Percentiles rank a stretch among this genome's conserved stretches.
phyloP scores from a whole-genome alignment of 139 green algal genomes.

The Limnomonas spitsbergensis region DNA sequence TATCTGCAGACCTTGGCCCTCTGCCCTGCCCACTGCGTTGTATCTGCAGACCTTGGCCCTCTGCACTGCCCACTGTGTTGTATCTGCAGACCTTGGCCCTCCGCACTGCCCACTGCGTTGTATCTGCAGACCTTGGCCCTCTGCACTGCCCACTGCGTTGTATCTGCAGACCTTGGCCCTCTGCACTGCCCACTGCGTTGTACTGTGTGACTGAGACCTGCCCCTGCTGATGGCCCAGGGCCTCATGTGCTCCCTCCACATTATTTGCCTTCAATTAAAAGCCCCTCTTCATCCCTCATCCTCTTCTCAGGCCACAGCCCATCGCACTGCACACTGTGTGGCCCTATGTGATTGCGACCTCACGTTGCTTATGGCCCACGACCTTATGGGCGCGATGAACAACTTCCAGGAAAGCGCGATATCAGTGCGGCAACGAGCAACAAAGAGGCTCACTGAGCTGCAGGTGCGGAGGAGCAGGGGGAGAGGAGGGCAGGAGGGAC shows the following conservation, averaged over 20 bases:
- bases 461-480: not conserved
- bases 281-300: too few species aligned
- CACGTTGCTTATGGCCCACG: slow-evolving; percentile 37
- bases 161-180: not conserved
- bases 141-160: not conserved
- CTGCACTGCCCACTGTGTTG: too few species aligned
- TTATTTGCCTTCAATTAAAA: too few species aligned
- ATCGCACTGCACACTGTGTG: slow-evolving; percentile 51
- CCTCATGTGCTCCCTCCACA: too few species aligned
- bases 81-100: too few species aligned
- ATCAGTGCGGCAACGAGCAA: slow-evolving; percentile 32
- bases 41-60: too few species aligned
- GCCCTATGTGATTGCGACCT: slow-evolving; percentile 56
- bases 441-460: slow-evolving; percentile 1
- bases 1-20: too few species aligned
- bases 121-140: too few species aligned
- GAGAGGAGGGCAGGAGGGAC: not conserved
- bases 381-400: slow-evolving; percentile 49
- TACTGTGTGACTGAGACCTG: not conserved
- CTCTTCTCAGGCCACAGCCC: slow-evolving; percentile 35
- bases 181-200: not conserved
- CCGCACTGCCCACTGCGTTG: too few species aligned
- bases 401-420: slow-evolving; percentile 51
- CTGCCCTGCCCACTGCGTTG: too few species aligned
- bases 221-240: not conserved